These are phyloP conservation scores for Vicia villosa DNA, from an alignment of 306 rosid genomes.

Conservation along the genomic window DNA sequence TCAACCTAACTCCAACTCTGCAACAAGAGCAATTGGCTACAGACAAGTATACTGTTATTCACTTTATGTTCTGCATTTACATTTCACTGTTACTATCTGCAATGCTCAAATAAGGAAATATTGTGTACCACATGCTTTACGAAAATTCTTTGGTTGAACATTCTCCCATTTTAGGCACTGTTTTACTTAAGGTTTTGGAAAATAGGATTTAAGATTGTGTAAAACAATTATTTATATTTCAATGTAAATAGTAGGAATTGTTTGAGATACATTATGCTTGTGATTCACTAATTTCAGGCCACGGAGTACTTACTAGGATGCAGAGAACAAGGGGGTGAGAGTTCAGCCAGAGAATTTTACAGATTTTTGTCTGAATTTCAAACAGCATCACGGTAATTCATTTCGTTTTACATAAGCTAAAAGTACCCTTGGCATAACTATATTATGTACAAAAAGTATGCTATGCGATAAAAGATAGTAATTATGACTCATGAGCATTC, in stretches of 20 bases:
- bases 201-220: neutral
- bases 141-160: slow-evolving; percentile 17
- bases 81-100: slow-evolving; percentile 28
- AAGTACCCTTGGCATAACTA: neutral
- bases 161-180: slow-evolving; percentile 3
- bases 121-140: neutral
- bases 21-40: slow-evolving; percentile 87
- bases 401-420: slow-evolving; percentile 14
- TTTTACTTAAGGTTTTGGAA: neutral
- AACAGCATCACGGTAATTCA: slow-evolving; percentile 76
- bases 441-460: slow-evolving; percentile 5
- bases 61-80: slow-evolving; percentile 22
- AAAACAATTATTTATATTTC: neutral
- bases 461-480: neutral
- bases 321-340: slow-evolving; percentile 63
- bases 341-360: slow-evolving; percentile 68
- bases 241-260: slow-evolving; percentile 7
- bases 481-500: slow-evolving; percentile 7
- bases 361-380: slow-evolving; percentile 75
- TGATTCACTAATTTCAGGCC: slow-evolving; percentile 58
- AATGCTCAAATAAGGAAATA: slow-evolving; percentile 10
- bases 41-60: slow-evolving; percentile 64
- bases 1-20: slow-evolving; percentile 84
- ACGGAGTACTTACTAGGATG: slow-evolving; percentile 80
- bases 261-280: slow-evolving; percentile 31